Conservation (phyloP, 148 eudicot species). For the Pouteria glomerata region DNA sequence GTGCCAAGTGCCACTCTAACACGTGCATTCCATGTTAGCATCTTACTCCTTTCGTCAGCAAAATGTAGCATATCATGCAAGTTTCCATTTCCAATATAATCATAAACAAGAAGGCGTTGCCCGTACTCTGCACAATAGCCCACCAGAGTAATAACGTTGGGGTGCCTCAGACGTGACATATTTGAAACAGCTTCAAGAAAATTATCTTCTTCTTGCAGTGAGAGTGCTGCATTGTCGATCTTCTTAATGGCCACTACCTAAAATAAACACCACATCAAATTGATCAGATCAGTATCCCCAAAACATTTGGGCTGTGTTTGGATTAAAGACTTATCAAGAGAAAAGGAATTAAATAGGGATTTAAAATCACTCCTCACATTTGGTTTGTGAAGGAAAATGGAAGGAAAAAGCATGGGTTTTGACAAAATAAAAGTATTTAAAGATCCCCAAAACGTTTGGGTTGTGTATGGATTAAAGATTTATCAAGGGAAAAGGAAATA, state of each 20-base stretch:
- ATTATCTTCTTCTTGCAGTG: conserved; percentile 93
- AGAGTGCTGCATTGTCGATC: conserved; percentile 88
- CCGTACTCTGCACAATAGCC: conserved; percentile 94
- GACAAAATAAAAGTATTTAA: too few species aligned
- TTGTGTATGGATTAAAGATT: too few species aligned
- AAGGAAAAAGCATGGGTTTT: too few species aligned
- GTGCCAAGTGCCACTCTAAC: conserved; percentile 97
- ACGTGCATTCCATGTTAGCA: conserved; percentile 89
- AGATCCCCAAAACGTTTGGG: too few species aligned
- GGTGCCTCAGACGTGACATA: conserved; percentile 94
- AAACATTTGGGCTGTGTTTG: too few species aligned
- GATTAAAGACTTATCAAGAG: too few species aligned
- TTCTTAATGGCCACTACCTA: conserved; percentile 86
- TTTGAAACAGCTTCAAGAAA: conserved; percentile 94
- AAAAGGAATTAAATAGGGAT: too few species aligned
- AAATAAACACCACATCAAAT: conserved; percentile 6
- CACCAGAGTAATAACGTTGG: conserved; percentile 69
- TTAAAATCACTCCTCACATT: too few species aligned
- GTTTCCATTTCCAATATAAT: conserved; percentile 72
- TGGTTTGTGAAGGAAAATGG: too few species aligned
- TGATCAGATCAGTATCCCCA: neutral
- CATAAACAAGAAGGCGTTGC: conserved; percentile 85
- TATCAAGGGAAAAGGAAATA: too few species aligned
- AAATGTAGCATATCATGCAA: conserved; percentile 92
- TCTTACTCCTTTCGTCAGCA: conserved; percentile 70